Evolutionary conservation across 108 stramenopile species (phyloP).

Genomic region (Pseudonitzschia delicatissima): DNA sequence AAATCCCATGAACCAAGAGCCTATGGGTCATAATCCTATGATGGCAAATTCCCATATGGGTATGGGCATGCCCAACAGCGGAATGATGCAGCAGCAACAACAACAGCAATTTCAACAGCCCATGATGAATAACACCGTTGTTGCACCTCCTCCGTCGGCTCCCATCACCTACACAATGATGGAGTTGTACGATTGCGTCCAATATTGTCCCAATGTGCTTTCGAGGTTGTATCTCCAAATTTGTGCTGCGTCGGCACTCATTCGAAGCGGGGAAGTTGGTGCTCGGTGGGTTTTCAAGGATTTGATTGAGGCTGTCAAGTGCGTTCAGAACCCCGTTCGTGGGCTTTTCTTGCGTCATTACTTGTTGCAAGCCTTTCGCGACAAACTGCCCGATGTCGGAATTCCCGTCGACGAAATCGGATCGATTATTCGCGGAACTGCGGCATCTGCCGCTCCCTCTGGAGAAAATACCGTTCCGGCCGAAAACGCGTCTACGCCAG

Average conservation of each 20-base stretch:
- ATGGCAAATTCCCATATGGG: neutral
- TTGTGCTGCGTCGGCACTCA: constrained; percentile 92
- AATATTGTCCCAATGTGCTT: constrained; percentile 92
- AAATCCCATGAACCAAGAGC: neutral
- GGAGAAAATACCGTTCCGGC: constrained; percentile 2
- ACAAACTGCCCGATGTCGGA: constrained; percentile 90
- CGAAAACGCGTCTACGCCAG: constrained; percentile 7
- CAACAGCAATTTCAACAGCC: neutral
- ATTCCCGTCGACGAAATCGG: constrained; percentile 24
- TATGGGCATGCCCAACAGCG: neutral
- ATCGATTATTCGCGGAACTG: neutral
- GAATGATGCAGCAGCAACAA: neutral
- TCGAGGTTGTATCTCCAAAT: constrained; percentile 97
- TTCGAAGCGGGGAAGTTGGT: constrained; percentile 72
- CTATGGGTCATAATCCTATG: neutral
- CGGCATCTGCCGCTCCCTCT: neutral
- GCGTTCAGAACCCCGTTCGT: constrained; percentile 98
- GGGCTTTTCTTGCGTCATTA: constrained; percentile 98
- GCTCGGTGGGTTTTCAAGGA: constrained; percentile 90
- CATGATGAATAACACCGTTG: neutral
- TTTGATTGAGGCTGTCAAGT: constrained; percentile 93
- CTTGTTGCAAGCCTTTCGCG: constrained; percentile 83
- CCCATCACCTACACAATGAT: constrained; percentile 56
- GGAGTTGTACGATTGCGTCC: constrained; percentile 92
- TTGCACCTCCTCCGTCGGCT: no score